Base-by-base conservation (phyloP, 148 eudicot species). In the Salicornia ramosissima region DNA sequence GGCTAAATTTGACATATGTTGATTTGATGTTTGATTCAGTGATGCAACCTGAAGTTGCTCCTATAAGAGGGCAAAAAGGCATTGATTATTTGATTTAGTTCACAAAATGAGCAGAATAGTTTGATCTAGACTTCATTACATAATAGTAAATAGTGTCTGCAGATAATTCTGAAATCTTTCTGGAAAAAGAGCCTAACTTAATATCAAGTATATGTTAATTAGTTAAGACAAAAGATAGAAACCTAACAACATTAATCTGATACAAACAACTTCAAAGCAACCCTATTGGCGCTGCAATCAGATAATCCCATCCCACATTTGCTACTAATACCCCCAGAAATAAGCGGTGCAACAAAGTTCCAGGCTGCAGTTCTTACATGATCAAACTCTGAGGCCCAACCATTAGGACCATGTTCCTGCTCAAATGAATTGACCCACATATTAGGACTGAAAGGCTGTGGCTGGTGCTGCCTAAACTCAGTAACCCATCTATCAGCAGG, bases 301-400 rank as follows among this genome's bases (percentile, higher is more conserved):
- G 31, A 62, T 22, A 33, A 55, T n/a, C n/a, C n/a, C n/a, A n/a
- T 14, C 39, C 42, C 29, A 26, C 39, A 58, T 31, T 28, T 9
- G 24, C 34, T 31, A 40, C 40, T 15, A 3, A 36, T 36, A 75
- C 42, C 15, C 53, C 12, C 31, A 25, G 39, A 64, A 25, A 40
- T 25, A 46, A 70, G 34, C 24, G 21, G 40, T 56, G 31, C 29
- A 63, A 33, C 28, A 69, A 11, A 65, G 43, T 42, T 34, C 29
- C 65, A 49, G 72, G 56, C 34, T 60, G 50, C 33, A 63, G 15
- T 54, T 45, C 96, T 85, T 86, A 94, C 98, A 70, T 82, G 92
- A 71, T 87, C 88, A 84, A 94, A 94, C 80, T 94, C 96, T 81
- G 96, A 88, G 70, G 97, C 99, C 99, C 99, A 94, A 42, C 89